A percentile compares a stretch with the other conserved stretches of the same genome.
These are phyloP conservation scores for Pseudogymnoascus sp. DNA, from an alignment of 2,329 filamentous ascomycete species.

Conservation along the genomic window DNA sequence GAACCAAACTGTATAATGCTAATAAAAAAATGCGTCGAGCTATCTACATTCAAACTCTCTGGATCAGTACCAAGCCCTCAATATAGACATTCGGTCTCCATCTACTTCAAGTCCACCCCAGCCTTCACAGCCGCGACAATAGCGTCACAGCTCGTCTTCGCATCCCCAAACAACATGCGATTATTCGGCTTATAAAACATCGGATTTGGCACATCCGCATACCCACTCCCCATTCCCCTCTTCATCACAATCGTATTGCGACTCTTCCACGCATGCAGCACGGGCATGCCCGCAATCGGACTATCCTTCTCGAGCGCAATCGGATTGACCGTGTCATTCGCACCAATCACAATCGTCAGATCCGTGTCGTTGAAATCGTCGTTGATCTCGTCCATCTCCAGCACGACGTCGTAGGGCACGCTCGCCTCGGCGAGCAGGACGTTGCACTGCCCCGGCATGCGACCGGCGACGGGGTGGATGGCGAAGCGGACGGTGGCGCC, in stretches of 20 bases:
- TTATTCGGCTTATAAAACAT: conserved; percentile 91
- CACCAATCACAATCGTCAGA: conserved; percentile 79
- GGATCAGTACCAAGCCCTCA: not conserved
- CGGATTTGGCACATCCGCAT: conserved; percentile 84
- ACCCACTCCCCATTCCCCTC: conserved; percentile 78
- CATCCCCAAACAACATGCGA: conserved; percentile 88
- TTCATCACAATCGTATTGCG: conserved; percentile 94
- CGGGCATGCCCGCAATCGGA: conserved; percentile 85
- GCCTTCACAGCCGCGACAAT: conserved; percentile 10
- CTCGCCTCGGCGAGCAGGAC: conserved; percentile 80
- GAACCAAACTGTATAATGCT: not conserved
- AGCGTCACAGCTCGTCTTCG: conserved; percentile 76
- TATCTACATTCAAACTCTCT: not conserved
- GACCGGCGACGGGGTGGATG: conserved; percentile 81
- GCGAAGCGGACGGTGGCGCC: conserved; percentile 80
- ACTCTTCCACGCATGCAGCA: conserved; percentile 87
- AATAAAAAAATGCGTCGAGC: conserved; percentile 1
- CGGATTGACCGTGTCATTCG: conserved; percentile 88
- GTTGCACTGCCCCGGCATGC: conserved; percentile 92
- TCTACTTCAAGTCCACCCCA: conserved; percentile 2
- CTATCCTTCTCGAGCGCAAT: conserved; percentile 78
- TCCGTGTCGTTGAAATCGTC: conserved; percentile 84
- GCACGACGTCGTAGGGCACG: conserved; percentile 80
- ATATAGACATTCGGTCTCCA: not conserved
- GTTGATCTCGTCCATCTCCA: conserved; percentile 96